phyloP scores from a whole-genome alignment of 495 filamentous ascomycete species.

The Penicillium bialowiezense region DNA sequence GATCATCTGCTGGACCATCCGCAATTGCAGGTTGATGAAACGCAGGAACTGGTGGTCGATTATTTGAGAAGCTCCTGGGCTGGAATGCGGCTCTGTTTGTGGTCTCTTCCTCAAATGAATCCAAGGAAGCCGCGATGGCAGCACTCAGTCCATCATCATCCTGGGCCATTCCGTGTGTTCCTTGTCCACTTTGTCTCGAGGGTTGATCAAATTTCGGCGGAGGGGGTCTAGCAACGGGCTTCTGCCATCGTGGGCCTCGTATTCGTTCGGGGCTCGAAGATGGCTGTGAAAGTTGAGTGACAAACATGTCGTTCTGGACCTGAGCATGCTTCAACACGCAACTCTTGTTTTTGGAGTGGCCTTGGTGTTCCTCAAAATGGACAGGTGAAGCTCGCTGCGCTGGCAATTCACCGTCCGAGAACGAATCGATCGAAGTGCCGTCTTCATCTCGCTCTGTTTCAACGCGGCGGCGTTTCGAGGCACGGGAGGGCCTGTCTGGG shows the following conservation, averaged over 20 bases:
- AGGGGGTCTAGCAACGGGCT: constrained; percentile 29
- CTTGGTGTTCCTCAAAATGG: constrained; percentile 21
- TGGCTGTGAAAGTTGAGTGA: constrained; percentile 51
- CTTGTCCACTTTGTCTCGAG: neutral
- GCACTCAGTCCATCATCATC: constrained; percentile 26
- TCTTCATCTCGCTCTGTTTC: constrained; percentile 14
- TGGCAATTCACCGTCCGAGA: constrained; percentile 20
- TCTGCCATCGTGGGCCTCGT: constrained; percentile 53
- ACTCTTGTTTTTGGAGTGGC: constrained; percentile 39
- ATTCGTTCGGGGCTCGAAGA: constrained; percentile 51
- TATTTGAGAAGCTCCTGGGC: neutral
- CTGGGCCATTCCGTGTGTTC: neutral
- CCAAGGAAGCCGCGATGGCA: constrained; percentile 40
- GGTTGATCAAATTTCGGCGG: constrained; percentile 3
- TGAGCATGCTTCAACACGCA: constrained; percentile 43
- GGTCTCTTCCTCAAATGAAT: constrained; percentile 41
- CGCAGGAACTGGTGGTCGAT: neutral
- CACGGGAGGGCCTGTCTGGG: constrained; percentile 21
- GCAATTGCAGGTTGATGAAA: neutral
- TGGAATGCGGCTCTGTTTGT: constrained; percentile 3
- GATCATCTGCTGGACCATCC: constrained; percentile 14
- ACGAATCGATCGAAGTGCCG: constrained; percentile 17
- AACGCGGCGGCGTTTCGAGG: constrained; percentile 38
- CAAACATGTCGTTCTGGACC: constrained; percentile 49
- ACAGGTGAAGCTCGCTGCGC: constrained; percentile 11